A percentile compares a stretch with the other conserved stretches of the same genome.
Evolutionary conservation across 2,329 filamentous ascomycete genomes (phyloP).

Genomic region (Colletotrichum graminicola): DNA sequence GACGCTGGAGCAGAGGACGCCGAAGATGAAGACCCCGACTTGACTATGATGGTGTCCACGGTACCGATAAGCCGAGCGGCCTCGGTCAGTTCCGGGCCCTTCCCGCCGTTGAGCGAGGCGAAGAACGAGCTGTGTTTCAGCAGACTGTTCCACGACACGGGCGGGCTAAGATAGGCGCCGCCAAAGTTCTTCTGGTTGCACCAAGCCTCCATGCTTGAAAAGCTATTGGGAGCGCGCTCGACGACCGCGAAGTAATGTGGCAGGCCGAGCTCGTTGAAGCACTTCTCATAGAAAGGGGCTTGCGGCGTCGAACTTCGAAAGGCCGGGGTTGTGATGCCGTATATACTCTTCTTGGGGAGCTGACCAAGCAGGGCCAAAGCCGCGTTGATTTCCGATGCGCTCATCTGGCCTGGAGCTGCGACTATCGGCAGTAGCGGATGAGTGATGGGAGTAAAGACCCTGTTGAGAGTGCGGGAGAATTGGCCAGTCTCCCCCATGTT

Average conservation of each 20-base stretch:
- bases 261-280: constrained; percentile 85
- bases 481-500: constrained; percentile 92
- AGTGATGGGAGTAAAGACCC: constrained; percentile 88
- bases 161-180: constrained; percentile 83
- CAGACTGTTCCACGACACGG: constrained; percentile 71
- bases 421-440: constrained; percentile 87
- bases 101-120: constrained; percentile 61
- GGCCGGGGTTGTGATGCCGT: constrained; percentile 80
- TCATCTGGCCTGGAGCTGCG: constrained; percentile 87
- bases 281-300: constrained; percentile 88
- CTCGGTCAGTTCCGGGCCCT: constrained; percentile 74
- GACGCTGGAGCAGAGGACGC: constrained; percentile 61
- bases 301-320: constrained; percentile 75
- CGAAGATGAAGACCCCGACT: constrained; percentile 58
- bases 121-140: constrained; percentile 69
- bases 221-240: constrained; percentile 75
- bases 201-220: constrained; percentile 76
- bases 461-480: constrained; percentile 85
- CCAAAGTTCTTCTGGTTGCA: constrained; percentile 82
- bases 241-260: constrained; percentile 84
- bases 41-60: constrained; percentile 83
- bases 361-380: constrained; percentile 84
- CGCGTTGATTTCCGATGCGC: constrained; percentile 86
- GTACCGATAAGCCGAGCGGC: constrained; percentile 83
- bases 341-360: constrained; percentile 82